Percentiles rank a stretch among this genome's conserved stretches.
phyloP scores from a whole-genome alignment of 345 rosid species.

The Bruguiera sexangula region DNA sequence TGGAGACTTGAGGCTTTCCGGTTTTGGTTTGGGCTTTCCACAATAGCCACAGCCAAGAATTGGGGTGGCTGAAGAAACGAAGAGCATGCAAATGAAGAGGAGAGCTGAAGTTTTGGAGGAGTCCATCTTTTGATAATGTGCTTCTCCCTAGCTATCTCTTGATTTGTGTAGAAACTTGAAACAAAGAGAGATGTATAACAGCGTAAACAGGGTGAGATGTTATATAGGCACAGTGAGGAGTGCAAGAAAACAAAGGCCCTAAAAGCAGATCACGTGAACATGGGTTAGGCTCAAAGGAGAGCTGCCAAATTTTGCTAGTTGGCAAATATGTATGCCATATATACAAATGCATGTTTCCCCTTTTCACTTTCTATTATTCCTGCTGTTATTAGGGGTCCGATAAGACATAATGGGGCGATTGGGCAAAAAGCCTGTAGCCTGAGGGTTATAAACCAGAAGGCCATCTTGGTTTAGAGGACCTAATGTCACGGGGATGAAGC shows the following conservation, averaged over 20 bases:
- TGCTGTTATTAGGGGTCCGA: not conserved
- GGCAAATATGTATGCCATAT: conserved; percentile 31
- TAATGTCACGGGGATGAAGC: too few relatives aligned
- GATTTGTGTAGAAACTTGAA: not conserved
- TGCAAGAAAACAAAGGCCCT: conserved; percentile 23
- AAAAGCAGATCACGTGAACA: conserved; percentile 68
- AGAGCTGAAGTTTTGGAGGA: conserved; percentile 51
- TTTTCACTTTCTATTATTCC: not conserved
- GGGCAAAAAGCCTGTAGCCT: too few relatives aligned
- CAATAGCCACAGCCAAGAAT: conserved; percentile 59
- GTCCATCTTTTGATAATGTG: conserved; percentile 33
- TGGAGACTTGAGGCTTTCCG: conserved; percentile 17
- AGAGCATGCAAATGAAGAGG: conserved; percentile 50
- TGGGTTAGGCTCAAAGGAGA: conserved; percentile 37
- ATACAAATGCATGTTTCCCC: conserved; percentile 26
- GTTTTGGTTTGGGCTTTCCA: conserved; percentile 36
- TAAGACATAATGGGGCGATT: not conserved
- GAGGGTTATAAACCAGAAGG: too few relatives aligned
- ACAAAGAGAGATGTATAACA: conserved; percentile 1
- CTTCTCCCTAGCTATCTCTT: not conserved
- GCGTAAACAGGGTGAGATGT: conserved; percentile 9
- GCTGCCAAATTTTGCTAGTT: conserved; percentile 73
- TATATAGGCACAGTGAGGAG: conserved; percentile 39
- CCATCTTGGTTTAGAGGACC: too few relatives aligned
- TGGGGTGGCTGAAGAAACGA: conserved; percentile 52